Conservation (phyloP, 495 filamentous ascomycete genomes). For the Hyphodiscus hymeniophilus region DNA sequence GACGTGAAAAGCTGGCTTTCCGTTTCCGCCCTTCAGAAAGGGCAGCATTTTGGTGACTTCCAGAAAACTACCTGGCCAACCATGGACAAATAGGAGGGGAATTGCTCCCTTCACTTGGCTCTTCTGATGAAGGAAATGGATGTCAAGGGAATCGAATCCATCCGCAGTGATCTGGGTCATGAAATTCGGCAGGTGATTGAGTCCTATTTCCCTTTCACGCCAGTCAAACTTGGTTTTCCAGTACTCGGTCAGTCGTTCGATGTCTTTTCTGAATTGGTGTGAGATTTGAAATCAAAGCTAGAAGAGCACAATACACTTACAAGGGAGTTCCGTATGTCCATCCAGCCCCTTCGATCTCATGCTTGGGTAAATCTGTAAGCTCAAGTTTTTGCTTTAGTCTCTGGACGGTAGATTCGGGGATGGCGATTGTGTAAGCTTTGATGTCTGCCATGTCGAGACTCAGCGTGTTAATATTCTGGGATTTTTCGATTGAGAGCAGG, state of each 20-base stretch:
- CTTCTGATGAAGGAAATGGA: conserved; percentile 46
- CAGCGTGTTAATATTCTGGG: not conserved
- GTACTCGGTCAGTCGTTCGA: conserved; percentile 33
- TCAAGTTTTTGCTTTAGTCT: conserved; percentile 34
- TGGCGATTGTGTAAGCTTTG: conserved; percentile 30
- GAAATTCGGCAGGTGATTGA: conserved; percentile 51
- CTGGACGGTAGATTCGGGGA: conserved; percentile 30
- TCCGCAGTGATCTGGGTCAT: conserved; percentile 38
- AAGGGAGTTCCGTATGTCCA: conserved; percentile 36
- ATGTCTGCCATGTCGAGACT: conserved; percentile 27
- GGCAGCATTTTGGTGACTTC: conserved; percentile 57
- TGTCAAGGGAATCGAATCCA: conserved; percentile 35
- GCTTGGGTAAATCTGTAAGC: conserved; percentile 30
- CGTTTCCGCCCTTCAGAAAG: conserved; percentile 32
- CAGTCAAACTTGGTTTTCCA: conserved; percentile 41
- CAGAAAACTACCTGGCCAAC: conserved; percentile 45
- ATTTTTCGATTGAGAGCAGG: no score
- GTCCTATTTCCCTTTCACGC: conserved; percentile 36
- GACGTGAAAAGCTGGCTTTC: conserved; percentile 50
- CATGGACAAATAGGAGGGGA: conserved; percentile 51
- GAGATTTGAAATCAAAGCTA: not conserved
- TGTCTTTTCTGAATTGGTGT: conserved; percentile 24
- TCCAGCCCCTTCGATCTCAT: conserved; percentile 30
- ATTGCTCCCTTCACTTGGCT: conserved; percentile 38
- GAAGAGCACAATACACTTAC: not conserved